Conservation (phyloP, 1,139 yeast genomes). For the Pichia sp. region DNA sequence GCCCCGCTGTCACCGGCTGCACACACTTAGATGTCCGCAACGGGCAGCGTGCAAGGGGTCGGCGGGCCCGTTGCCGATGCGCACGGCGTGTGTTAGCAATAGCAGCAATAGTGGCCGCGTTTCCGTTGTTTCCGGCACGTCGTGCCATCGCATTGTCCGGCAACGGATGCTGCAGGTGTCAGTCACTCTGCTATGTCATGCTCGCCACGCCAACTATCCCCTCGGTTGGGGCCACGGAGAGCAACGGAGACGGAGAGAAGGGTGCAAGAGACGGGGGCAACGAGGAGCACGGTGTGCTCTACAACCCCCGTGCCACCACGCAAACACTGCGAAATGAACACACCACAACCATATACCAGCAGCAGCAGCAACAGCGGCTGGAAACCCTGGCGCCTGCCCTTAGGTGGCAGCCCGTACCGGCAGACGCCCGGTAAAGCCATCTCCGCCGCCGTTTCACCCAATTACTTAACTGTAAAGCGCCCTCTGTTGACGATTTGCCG, state of each 20-base stretch:
- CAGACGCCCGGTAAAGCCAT: slow-evolving; percentile 6
- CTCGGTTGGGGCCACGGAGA: too few species aligned
- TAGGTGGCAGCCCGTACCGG: background rate
- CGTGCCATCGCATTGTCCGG: background rate
- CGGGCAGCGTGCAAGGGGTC: background rate
- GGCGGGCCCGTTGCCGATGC: background rate
- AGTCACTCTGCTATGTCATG: too few species aligned
- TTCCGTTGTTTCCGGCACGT: slow-evolving; percentile 5
- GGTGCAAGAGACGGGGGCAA: too few species aligned
- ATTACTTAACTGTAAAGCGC: slow-evolving; percentile 1
- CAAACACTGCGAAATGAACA: too few species aligned
- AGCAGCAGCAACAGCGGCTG: background rate
- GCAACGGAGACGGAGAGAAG: too few species aligned
- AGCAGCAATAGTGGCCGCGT: too few species aligned
- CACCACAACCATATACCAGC: too few species aligned
- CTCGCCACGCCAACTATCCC: too few species aligned
- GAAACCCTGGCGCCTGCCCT: background rate
- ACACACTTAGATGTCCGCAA: background rate
- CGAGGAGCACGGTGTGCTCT: too few species aligned
- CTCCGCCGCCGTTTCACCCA: background rate
- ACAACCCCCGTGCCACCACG: too few species aligned
- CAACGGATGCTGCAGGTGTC: too few species aligned
- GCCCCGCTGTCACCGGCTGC: too few species aligned
- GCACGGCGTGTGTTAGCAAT: background rate
- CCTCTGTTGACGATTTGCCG: background rate